Evolutionary conservation across 2,329 filamentous ascomycete species (phyloP), one percentile per base, ranked within the genome.

Genomic region (Fusarium pininemorale): DNA sequence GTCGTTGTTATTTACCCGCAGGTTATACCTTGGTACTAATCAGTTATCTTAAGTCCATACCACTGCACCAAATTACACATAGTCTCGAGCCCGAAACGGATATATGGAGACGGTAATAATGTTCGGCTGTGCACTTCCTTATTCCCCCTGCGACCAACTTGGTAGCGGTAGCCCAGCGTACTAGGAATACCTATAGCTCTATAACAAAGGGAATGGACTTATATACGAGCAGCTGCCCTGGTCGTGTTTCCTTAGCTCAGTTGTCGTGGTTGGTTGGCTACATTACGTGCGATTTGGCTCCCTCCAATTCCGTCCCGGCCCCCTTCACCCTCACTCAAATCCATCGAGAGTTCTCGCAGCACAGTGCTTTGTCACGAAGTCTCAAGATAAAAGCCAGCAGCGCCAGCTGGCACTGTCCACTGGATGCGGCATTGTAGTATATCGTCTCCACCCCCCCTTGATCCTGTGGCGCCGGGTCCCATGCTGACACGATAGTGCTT

Each of bases 101-200:
- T 73, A 64, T 74, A 72, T 68, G 67, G 67, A 22, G 67, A 70
- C 56, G 39, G 69, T 32, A 61, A 71, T 71, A 63, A 71, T 58
- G 32, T 32, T 35, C 45, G 41, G 54, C n/a, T 48, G 32, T 55
- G 57, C 39, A 47, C 37, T 47, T 47, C 39, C 28, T 70, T 70
- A 70, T 64, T 69, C 35, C 58, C 58, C 47, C 26, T 41, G 26
- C 58, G 32, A 28, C 50, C 24, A 37, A 41, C 26, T 45, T 58
- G 55, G 41, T 35, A 58, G 22, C 30, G 7, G 45, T 22, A 38
- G 16, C 14, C 8, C 24, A 26, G n/a, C n/a, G 47, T 51, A 24
- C 30, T 51, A 51, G 22, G 24, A 51, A 28, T 64, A 37, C 16
- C 35, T 37, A 47, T 47, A 38, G 28, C 28, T 56, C 22, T 51